Evolutionary conservation across 129 eudicot species (phyloP), one percentile per base, ranked within the genome.

Genomic region (Calendula officinalis): DNA sequence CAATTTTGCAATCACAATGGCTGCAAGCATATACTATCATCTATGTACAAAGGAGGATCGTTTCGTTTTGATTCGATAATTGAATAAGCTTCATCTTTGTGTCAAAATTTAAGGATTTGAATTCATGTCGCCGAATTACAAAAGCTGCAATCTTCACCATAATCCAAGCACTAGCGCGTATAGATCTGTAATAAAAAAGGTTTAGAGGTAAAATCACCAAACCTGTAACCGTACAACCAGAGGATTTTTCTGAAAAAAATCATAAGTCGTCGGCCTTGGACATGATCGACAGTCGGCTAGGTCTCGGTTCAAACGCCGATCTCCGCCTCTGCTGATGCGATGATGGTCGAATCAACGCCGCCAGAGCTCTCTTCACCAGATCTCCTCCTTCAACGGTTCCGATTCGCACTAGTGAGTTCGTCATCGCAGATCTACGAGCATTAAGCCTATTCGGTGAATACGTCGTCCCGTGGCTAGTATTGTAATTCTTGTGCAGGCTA

Each of bases 361-460:
- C 83, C 32, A 91, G 53, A 7, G 98, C 98, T 69, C 98, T 77
- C 73, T 80, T 91, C 38, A 87, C 88, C 70, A 85, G 69, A 74
- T 91, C 98, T n/a, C 98, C 98, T 0, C 98, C 98, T 77, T 91
- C 98, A 2, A 91, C 98, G 4, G 96, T 87, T 0, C 96, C 96
- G 66, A 91, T 91, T 60, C 98, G 81, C 17, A 91, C 98, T 5
- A 91, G 82, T 0, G 98, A 91, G 63, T 91, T 91, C 64, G 95
- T 87, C 98, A 91, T 91, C 66, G 98, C 98, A 35, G 98, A 91
- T 75, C 98, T 78, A 60, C 94, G 78, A 7, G 83, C 86, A 62
- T 87, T 84, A 55, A 91, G 55, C 35, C 95, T 32, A 17, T 75
- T 80, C 55, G 92, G 94, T 11, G 94, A 78, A 69, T 85, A 91